A percentile compares a stretch with the other conserved stretches of the same genome.
Evolutionary conservation across 805 yeast genomes (phyloP).

Genomic region (Ascoidea rubescens): DNA sequence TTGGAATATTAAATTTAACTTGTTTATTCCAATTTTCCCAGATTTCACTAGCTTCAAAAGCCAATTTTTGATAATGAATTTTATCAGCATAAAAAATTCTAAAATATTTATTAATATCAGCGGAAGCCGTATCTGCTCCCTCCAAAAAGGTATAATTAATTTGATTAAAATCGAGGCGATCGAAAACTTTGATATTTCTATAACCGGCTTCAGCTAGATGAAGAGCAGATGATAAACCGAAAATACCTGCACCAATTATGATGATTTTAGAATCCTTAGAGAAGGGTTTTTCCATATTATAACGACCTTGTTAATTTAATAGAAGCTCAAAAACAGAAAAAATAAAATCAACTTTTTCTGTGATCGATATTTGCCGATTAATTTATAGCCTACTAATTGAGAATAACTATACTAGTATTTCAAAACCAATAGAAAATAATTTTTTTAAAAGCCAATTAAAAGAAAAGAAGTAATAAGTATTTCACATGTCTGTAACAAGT

Average conservation of each 20-base stretch:
- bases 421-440: too few species aligned
- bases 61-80: slow-evolving; percentile 18
- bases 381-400: too few species aligned
- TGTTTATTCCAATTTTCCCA: slow-evolving; percentile 2
- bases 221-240: slow-evolving; percentile 37
- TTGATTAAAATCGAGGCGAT: slow-evolving; percentile 19
- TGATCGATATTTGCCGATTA: too few species aligned
- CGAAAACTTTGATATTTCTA: slow-evolving; percentile 23
- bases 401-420: too few species aligned
- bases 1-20: neutral
- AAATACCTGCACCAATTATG: slow-evolving; percentile 41
- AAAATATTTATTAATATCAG: slow-evolving; percentile 25
- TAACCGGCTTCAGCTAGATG: slow-evolving; percentile 25
- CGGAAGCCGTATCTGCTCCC: slow-evolving; percentile 27
- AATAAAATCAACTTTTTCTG: too few species aligned
- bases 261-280: slow-evolving; percentile 18
- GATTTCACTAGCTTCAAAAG: slow-evolving; percentile 10
- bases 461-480: too few species aligned
- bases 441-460: too few species aligned
- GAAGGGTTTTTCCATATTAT: too few species aligned
- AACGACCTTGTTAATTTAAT: too few species aligned
- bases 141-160: slow-evolving; percentile 19
- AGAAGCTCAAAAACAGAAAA: too few species aligned
- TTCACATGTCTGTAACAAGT: too few species aligned
- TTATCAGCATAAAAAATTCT: slow-evolving; percentile 25